Evolutionary conservation across 306 rosid species (phyloP).

Genomic region (Quercus parvula): DNA sequence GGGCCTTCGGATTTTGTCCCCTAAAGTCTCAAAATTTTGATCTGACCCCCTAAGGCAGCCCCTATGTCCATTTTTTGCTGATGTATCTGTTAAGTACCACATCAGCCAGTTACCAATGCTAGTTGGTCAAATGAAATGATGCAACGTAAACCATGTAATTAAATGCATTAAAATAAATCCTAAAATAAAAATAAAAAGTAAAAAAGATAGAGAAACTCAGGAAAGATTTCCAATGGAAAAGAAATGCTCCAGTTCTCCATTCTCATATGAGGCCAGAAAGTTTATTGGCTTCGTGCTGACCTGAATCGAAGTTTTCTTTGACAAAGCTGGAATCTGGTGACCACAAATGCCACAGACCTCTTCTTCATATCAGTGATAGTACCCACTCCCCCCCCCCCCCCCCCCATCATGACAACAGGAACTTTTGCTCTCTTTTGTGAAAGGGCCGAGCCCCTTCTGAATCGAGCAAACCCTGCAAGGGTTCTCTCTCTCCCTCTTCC

Average conservation of each 20-base stretch:
- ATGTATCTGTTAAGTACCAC: too few species aligned
- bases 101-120: too few species aligned
- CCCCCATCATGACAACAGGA: too few species aligned
- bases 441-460: too few species aligned
- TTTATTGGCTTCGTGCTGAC: slow-evolving; percentile 45
- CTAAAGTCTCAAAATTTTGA: too few species aligned
- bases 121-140: too few species aligned
- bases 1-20: too few species aligned
- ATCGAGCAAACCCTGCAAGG: slow-evolving; percentile 74
- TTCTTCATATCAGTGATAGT: slow-evolving; percentile 93
- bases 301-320: slow-evolving; percentile 67
- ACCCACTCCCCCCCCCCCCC: slow-evolving; percentile 21
- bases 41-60: too few species aligned
- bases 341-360: slow-evolving; percentile 99
- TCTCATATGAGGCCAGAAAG: neutral
- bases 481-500: slow-evolving; percentile 97
- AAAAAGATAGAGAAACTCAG: slow-evolving; percentile 70
- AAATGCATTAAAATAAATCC: too few species aligned
- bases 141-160: too few species aligned
- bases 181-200: neutral
- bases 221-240: slow-evolving; percentile 83
- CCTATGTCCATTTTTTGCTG: too few species aligned
- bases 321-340: slow-evolving; percentile 63
- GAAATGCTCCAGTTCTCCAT: neutral
- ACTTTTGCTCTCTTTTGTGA: too few species aligned